phyloP scores from a whole-genome alignment of 1,284 basidiomycete species.

The Ustilago lituana region DNA sequence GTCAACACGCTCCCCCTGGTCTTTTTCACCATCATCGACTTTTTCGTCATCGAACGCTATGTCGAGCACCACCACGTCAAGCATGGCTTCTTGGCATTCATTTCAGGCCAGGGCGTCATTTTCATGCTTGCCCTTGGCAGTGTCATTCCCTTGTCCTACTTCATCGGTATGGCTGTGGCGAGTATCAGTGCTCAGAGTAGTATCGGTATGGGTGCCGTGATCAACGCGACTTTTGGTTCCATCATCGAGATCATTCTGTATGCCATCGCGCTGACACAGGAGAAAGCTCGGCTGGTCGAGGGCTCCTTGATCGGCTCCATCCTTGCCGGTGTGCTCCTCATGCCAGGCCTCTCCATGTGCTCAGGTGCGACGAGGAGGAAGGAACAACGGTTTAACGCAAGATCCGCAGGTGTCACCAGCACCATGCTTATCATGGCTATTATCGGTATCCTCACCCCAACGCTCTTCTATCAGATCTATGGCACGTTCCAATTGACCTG shows the following conservation, averaged over 20 bases:
- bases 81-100: conserved; percentile 73
- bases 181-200: conserved; percentile 97
- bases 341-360: conserved; percentile 97
- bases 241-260: conserved; percentile 98
- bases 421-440: conserved; percentile 99
- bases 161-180: conserved; percentile 99
- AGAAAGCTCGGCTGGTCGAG: conserved; percentile 93
- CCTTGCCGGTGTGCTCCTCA: conserved; percentile 94
- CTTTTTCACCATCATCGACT: conserved; percentile 94
- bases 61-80: conserved; percentile 74
- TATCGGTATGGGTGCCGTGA: conserved; percentile 99
- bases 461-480: conserved; percentile 97
- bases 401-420: conserved; percentile 96
- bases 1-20: conserved; percentile 93
- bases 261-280: conserved; percentile 83
- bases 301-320: conserved; percentile 91
- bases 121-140: conserved; percentile 87
- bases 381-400: conserved; percentile 97
- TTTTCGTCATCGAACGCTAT: conserved; percentile 80
- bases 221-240: conserved; percentile 98
- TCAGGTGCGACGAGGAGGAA: conserved; percentile 90
- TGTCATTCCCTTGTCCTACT: conserved; percentile 97
- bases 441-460: conserved; percentile 93
- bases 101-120: conserved; percentile 82
- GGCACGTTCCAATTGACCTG: conserved; percentile 97